Conservation (phyloP, 768 basidiomycete species). For the Tylopilus sp. region DNA sequence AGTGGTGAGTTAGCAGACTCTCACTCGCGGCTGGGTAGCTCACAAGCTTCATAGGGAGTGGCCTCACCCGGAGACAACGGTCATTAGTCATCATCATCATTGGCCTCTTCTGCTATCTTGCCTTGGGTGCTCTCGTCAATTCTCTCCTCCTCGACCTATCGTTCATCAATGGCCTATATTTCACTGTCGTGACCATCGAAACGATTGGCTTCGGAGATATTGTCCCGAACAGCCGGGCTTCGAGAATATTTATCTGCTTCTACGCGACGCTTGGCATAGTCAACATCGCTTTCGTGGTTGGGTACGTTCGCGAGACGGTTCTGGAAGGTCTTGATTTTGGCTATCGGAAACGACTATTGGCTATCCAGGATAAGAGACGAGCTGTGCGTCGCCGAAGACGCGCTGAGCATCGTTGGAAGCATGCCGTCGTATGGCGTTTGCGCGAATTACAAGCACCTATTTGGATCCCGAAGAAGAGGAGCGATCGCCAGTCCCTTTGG, state of each 20-base stretch:
- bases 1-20: conserved; percentile 44
- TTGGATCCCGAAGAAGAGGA: conserved; percentile 46
- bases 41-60: conserved; percentile 53
- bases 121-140: conserved; percentile 63
- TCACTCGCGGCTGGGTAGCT: not conserved
- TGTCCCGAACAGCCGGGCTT: conserved; percentile 44
- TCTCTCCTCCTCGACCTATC: conserved; percentile 46
- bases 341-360: conserved; percentile 52
- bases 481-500: conserved; percentile 5
- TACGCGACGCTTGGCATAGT: conserved; percentile 61
- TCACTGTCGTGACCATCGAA: conserved; percentile 70
- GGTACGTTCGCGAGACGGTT: conserved; percentile 64
- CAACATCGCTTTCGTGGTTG: conserved; percentile 60
- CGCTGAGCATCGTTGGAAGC: conserved; percentile 53
- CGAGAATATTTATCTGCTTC: conserved; percentile 57
- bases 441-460: conserved; percentile 43
- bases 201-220: conserved; percentile 80
- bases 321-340: conserved; percentile 70
- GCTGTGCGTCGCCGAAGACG: conserved; percentile 40
- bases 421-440: conserved; percentile 64
- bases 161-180: conserved; percentile 78
- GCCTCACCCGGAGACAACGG: conserved; percentile 76
- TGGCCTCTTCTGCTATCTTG: conserved; percentile 67
- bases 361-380: conserved; percentile 44
- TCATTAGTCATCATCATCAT: conserved; percentile 79